Evolutionary conservation across 164 flowering plant genomes (phyloP), one percentile per base, ranked within the genome.

Genomic region (Vitis cinerea): DNA sequence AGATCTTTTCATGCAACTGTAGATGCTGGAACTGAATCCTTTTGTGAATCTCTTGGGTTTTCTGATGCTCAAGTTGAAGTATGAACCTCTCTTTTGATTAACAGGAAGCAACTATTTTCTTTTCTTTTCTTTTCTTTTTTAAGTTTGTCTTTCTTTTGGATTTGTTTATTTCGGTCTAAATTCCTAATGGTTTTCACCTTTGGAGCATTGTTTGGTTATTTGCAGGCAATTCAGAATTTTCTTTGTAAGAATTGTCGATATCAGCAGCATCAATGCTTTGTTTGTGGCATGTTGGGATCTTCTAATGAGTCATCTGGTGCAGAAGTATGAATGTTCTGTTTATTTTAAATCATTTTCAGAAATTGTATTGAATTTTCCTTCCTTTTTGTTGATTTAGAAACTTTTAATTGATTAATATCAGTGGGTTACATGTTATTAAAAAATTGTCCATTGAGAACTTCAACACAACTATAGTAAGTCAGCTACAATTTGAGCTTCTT

Each of bases 281-380:
- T 76, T 44, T 91, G 97, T 75, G 91, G 97, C 48, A 68, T 50
- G 61, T 75, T 90, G 71, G 94, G 93, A 10, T 88, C 88, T 61
- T 89, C 94, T 68, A 85, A 84, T 66, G 71, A 63, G 69, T 75
- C 82, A 64, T 74, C 86, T 75, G 74, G 61, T 69, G 77, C 84
- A 44, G 88, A 91, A 91, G 97, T 89, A 66, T 58, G 68, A 54
- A 17, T 72, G 10, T 68, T 11, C 16, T 4, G 30, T 27, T 29
- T 29, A 8, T 51, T n/a, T 27, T 1, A 12, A 10, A 49, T 17
- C 15, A 61, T 8, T 0, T 30, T 61, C 31, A 50, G 10, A 51
- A 10, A 2, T 30, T 31, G 2, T 7, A 15, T 7, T 49, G 30
- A 14, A 57, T 67, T 37, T 49, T 62, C 9, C 17, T 44, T 10